These are phyloP conservation scores for Discostella stelligera DNA, from an alignment of 352 stramenopile species.

Conservation along the genomic window DNA sequence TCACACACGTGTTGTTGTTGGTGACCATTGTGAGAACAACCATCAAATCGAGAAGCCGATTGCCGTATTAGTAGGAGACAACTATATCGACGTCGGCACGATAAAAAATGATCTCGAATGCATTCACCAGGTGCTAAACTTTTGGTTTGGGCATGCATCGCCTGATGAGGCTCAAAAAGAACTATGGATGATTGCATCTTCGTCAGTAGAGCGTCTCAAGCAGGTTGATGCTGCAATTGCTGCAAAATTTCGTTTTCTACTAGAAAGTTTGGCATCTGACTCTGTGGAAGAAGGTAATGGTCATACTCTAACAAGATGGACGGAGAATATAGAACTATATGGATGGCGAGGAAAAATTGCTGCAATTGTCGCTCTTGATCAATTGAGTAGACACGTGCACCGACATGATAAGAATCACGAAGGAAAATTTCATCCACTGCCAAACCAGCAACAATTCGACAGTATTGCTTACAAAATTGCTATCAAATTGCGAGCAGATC, in stretches of 20 bases:
- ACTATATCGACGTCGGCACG: slow-evolving; percentile 12
- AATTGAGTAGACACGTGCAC: slow-evolving; percentile 76
- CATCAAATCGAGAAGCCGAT: neutral
- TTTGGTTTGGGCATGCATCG: slow-evolving; percentile 73
- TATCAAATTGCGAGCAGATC: slow-evolving; percentile 47
- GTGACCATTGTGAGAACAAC: neutral
- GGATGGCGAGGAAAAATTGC: slow-evolving; percentile 71
- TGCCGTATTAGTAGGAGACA: neutral
- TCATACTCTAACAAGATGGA: slow-evolving; percentile 46
- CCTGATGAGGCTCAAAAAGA: slow-evolving; percentile 70
- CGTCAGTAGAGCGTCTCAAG: slow-evolving; percentile 46
- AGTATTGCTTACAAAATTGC: slow-evolving; percentile 56
- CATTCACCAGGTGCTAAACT: slow-evolving; percentile 68
- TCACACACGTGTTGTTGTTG: no score
- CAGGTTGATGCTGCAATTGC: slow-evolving; percentile 67
- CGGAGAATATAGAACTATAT: slow-evolving; percentile 47
- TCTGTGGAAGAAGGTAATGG: slow-evolving; percentile 14
- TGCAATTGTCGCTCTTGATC: slow-evolving; percentile 78
- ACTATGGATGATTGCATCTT: slow-evolving; percentile 80
- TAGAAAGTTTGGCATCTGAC: slow-evolving; percentile 44
- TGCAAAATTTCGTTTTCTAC: slow-evolving; percentile 54
- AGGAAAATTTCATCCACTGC: slow-evolving; percentile 26
- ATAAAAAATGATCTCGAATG: slow-evolving; percentile 26
- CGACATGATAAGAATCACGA: slow-evolving; percentile 47
- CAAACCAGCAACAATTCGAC: slow-evolving; percentile 60